These are phyloP conservation scores for Lenzites betulinus DNA, from an alignment of 768 basidiomycete genomes.

Conservation along the genomic window DNA sequence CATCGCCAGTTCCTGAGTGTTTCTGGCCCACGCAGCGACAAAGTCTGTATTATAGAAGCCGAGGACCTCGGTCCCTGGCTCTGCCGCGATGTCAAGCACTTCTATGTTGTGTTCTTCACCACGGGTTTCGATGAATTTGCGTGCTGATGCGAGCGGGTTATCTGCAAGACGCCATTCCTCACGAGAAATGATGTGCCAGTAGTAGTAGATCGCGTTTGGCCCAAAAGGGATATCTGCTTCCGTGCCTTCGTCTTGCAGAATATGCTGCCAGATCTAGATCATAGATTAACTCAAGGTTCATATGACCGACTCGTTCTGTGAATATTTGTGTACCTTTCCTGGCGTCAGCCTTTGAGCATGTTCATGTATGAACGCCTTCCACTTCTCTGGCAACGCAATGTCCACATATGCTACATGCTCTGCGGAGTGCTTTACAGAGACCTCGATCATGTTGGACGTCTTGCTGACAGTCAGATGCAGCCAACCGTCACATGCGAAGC, in stretches of 20 bases:
- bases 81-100: constrained; percentile 3
- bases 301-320: too few species aligned
- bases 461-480: constrained; percentile 1
- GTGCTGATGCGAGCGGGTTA: background rate
- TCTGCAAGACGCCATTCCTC: background rate
- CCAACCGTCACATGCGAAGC: constrained; percentile 17
- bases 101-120: background rate
- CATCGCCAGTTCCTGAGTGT: constrained; percentile 18
- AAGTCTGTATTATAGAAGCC: constrained; percentile 20
- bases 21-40: constrained; percentile 1
- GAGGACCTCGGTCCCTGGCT: constrained; percentile 10
- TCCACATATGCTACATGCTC: constrained; percentile 8
- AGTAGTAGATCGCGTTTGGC: background rate
- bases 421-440: constrained; percentile 8
- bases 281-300: too few species aligned
- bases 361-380: constrained; percentile 14
- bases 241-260: background rate
- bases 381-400: constrained; percentile 12
- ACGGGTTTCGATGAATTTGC: background rate
- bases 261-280: background rate
- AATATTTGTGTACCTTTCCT: background rate
- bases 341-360: background rate
- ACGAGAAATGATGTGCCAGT: background rate
- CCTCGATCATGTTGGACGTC: background rate
- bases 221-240: background rate